phyloP scores from a whole-genome alignment of 495 filamentous ascomycete species.

The Entonaema liquescens region DNA sequence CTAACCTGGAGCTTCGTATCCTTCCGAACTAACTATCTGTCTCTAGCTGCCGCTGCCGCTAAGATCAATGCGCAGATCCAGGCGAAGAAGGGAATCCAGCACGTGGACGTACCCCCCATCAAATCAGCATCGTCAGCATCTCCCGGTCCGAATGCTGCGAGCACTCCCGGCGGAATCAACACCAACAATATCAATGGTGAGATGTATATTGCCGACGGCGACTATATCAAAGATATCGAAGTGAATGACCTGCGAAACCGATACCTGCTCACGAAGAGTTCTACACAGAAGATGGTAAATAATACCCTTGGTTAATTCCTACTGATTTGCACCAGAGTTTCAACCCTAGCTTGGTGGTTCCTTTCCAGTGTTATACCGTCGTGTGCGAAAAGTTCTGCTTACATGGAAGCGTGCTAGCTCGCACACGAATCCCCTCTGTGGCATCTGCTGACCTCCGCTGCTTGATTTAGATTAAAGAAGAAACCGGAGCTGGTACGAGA shows the following conservation, averaged over 20 bases:
- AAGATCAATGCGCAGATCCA: constrained; percentile 93
- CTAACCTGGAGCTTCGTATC: not conserved
- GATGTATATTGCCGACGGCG: constrained; percentile 92
- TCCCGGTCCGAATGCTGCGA: constrained; percentile 24
- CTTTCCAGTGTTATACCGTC: constrained; percentile 51
- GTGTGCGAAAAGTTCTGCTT: constrained; percentile 81
- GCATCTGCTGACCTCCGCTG: constrained; percentile 96
- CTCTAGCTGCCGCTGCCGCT: constrained; percentile 85
- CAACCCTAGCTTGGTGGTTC: constrained; percentile 50
- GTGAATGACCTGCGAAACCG: constrained; percentile 98
- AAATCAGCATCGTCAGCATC: constrained; percentile 56
- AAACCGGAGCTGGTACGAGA: constrained; percentile 99
- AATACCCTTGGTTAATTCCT: constrained; percentile 68
- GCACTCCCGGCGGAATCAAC: constrained; percentile 52
- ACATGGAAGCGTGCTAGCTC: constrained; percentile 80
- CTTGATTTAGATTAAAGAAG: constrained; percentile 99
- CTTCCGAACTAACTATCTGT: constrained; percentile 32
- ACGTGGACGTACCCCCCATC: constrained; percentile 93
- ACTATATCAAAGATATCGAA: constrained; percentile 98
- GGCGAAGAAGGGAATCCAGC: constrained; percentile 91
- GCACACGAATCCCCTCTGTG: constrained; percentile 75
- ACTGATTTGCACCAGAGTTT: constrained; percentile 80
- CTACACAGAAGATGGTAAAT: constrained; percentile 99
- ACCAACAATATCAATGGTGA: constrained; percentile 75
- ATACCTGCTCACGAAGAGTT: constrained; percentile 96